These are phyloP conservation scores for Trichosphaerium sp. DNA, from an alignment of 78 protist genomes.

Conservation along the genomic window DNA sequence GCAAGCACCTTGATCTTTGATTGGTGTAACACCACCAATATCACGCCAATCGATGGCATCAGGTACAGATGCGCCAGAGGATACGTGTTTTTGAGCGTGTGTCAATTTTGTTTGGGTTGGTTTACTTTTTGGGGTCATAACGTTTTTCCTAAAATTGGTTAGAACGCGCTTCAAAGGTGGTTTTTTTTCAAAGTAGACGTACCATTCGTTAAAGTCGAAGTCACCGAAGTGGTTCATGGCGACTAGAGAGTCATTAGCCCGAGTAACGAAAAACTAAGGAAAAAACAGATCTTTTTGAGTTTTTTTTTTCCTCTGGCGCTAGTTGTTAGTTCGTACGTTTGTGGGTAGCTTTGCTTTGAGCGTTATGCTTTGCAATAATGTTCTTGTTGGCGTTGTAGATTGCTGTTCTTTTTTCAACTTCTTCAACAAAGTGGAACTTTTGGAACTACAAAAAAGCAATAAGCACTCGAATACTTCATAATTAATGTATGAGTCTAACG, in stretches of 20 bases:
- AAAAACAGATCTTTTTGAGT: no score
- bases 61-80: constrained; percentile 3
- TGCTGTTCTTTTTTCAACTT: constrained; percentile 10
- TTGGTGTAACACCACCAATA: constrained; percentile 60
- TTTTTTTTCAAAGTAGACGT: neutral
- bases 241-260: neutral
- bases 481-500: no score
- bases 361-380: constrained; percentile 22
- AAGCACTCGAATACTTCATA: no score
- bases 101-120: constrained; percentile 17
- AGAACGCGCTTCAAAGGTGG: no score
- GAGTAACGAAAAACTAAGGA: neutral
- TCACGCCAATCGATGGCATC: constrained; percentile 52
- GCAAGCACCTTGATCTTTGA: constrained; percentile 74
- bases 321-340: constrained; percentile 1
- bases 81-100: constrained; percentile 22
- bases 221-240: constrained; percentile 68
- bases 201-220: constrained; percentile 51
- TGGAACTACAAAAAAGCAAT: no score
- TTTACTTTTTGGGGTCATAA: neutral
- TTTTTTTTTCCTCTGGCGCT: no score
- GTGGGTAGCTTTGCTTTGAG: constrained; percentile 10
- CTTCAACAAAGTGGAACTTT: neutral
- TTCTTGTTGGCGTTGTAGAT: constrained; percentile 35
- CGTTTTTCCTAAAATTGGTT: neutral